phyloP scores from a whole-genome alignment of 441 rosid genomes.

The Adansonia grandidieri region DNA sequence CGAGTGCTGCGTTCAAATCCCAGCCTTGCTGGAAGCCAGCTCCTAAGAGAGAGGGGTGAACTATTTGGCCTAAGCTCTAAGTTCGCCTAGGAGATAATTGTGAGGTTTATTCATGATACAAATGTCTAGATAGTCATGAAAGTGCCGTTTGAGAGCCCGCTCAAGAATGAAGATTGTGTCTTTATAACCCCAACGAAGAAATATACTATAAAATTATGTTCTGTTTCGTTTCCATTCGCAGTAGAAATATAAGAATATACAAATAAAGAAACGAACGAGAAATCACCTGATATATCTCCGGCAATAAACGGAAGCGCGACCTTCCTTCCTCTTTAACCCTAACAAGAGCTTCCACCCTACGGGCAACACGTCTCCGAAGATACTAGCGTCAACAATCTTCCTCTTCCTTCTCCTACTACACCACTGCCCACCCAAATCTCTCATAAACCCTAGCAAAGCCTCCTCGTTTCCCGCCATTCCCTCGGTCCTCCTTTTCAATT shows the following conservation, averaged over 20 bases:
- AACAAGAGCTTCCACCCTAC: conserved; percentile 78
- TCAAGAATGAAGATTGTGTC: not conserved
- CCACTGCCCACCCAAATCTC: conserved; percentile 72
- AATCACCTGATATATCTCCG: conserved; percentile 70
- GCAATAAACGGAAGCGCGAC: conserved; percentile 67
- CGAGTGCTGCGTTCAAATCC: no score
- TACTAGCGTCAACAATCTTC: conserved; percentile 72
- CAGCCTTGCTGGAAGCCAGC: no score
- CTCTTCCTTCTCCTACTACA: conserved; percentile 84
- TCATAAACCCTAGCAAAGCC: conserved; percentile 59
- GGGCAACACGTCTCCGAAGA: conserved; percentile 65
- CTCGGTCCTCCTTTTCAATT: conserved; percentile 56
- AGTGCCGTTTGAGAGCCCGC: not conserved
- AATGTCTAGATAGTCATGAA: not conserved
- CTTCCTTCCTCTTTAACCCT: conserved; percentile 68
- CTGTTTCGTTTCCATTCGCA: not conserved
- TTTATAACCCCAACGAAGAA: not conserved
- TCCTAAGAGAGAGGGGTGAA: no score
- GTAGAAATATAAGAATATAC: not conserved
- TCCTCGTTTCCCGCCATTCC: conserved; percentile 58
- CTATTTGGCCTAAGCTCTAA: no score
- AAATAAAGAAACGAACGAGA: conserved; percentile 1
- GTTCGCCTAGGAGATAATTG: not conserved
- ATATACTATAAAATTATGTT: not conserved
- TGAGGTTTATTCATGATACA: not conserved